Evolutionary conservation across 2,329 filamentous ascomycete genomes (phyloP).

Genomic region (Exophiala calicioides): DNA sequence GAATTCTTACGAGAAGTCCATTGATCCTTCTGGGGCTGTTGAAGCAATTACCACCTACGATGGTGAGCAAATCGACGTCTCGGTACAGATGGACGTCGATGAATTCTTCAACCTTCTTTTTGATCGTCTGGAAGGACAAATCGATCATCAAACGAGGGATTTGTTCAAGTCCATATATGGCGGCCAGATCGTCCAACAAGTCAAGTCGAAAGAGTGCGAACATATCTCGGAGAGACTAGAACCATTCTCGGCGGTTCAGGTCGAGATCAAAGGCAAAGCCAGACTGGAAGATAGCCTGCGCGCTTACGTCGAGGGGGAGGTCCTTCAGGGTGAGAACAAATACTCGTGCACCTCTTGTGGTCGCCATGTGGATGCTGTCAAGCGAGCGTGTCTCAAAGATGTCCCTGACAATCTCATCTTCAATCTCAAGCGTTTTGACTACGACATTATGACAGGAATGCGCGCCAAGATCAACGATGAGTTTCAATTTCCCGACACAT

Average conservation of each 20-base stretch:
- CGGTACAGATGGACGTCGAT: conserved; percentile 95
- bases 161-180: conserved; percentile 82
- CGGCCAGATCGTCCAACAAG: conserved; percentile 88
- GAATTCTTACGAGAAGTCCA: conserved; percentile 70
- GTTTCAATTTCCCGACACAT: conserved; percentile 79
- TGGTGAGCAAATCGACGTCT: conserved; percentile 78
- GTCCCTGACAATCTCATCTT: conserved; percentile 94
- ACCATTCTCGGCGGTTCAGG: conserved; percentile 90
- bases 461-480: conserved; percentile 94
- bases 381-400: conserved; percentile 86
- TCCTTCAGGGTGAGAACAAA: conserved; percentile 97
- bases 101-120: conserved; percentile 96
- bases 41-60: conserved; percentile 79
- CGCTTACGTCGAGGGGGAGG: conserved; percentile 93
- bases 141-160: conserved; percentile 69
- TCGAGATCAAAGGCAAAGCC: conserved; percentile 90
- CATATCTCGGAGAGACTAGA: conserved; percentile 91
- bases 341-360: conserved; percentile 95
- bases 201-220: conserved; percentile 90
- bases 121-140: conserved; percentile 83
- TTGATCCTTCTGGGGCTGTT: conserved; percentile 73
- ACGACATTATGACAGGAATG: conserved; percentile 64
- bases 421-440: conserved; percentile 70
- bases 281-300: conserved; percentile 82
- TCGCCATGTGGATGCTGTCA: conserved; percentile 87